phyloP scores from a whole-genome alignment of 1,139 yeast species.

The Taphrina wiesneri region DNA sequence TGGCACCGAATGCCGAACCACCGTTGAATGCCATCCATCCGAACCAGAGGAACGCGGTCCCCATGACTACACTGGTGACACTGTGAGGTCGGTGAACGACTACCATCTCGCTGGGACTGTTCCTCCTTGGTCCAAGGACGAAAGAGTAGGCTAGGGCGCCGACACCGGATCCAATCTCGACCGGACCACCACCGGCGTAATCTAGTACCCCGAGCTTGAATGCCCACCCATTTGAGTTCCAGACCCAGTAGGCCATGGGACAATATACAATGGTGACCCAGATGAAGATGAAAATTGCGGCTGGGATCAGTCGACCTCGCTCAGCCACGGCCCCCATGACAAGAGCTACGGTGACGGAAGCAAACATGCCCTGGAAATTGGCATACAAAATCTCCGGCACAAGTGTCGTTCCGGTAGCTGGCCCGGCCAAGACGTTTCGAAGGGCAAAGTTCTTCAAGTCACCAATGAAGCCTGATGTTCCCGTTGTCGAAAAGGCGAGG shows the following conservation, averaged over 20 bases:
- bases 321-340: conserved; percentile 94
- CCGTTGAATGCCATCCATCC: conserved; percentile 82
- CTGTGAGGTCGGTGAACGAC: conserved; percentile 93
- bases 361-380: conserved; percentile 84
- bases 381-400: conserved; percentile 87
- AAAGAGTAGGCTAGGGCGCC: conserved; percentile 78
- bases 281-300: conserved; percentile 73
- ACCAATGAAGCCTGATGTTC: conserved; percentile 82
- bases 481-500: conserved; percentile 74
- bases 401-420: conserved; percentile 48
- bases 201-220: conserved; percentile 86
- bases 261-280: conserved; percentile 93
- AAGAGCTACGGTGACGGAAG: conserved; percentile 86
- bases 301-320: conserved; percentile 85
- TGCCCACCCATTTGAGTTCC: conserved; percentile 95
- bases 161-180: conserved; percentile 87
- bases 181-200: conserved; percentile 98
- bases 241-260: conserved; percentile 91
- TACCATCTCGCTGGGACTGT: conserved; percentile 70
- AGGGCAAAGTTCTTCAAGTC: conserved; percentile 80
- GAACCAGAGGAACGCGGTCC: conserved; percentile 67
- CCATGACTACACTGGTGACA: conserved; percentile 79
- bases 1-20: conserved; percentile 65
- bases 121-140: conserved; percentile 60
- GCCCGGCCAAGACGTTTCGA: conserved; percentile 63